Percentiles rank a stretch among this genome's conserved stretches.
Evolutionary conservation across 164 flowering plant species (phyloP).

Genomic region (Annona squamosa): DNA sequence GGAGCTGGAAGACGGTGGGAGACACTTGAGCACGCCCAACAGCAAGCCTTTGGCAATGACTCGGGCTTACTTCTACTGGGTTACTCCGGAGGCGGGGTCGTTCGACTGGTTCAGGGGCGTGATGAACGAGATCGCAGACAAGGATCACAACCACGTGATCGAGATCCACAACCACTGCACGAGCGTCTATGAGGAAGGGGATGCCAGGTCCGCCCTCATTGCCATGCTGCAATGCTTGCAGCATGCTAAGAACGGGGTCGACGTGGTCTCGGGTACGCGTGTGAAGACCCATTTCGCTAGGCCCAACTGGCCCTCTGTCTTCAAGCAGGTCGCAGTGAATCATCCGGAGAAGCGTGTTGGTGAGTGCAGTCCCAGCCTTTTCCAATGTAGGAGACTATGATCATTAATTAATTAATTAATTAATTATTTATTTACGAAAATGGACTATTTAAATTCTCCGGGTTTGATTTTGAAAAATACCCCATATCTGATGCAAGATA

Average conservation of each 20-base stretch:
- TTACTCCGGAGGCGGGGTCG: conserved; percentile 60
- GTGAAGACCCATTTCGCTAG: conserved; percentile 57
- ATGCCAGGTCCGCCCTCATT: conserved; percentile 60
- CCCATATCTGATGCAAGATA: background rate
- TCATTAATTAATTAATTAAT: background rate
- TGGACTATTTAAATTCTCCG: background rate
- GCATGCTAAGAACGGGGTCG: conserved; percentile 58
- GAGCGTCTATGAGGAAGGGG: conserved; percentile 71
- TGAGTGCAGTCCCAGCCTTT: conserved; percentile 15
- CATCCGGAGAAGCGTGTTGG: conserved; percentile 41
- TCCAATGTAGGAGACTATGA: background rate
- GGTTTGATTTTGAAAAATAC: background rate
- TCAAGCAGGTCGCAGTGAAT: conserved; percentile 40
- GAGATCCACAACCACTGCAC: conserved; percentile 68
- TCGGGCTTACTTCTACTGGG: conserved; percentile 69
- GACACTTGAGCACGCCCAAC: background rate
- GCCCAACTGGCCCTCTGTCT: conserved; percentile 56
- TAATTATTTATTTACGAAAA: background rate
- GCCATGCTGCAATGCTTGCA: conserved; percentile 57
- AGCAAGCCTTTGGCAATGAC: conserved; percentile 22
- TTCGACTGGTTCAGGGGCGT: conserved; percentile 63
- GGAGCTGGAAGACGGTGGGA: conserved; percentile 5
- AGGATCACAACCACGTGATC: conserved; percentile 34
- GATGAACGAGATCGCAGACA: conserved; percentile 58
- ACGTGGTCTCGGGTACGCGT: conserved; percentile 50